phyloP scores from a whole-genome alignment of 2,329 filamentous ascomycete species.

The Fusarium praegraminearum region DNA sequence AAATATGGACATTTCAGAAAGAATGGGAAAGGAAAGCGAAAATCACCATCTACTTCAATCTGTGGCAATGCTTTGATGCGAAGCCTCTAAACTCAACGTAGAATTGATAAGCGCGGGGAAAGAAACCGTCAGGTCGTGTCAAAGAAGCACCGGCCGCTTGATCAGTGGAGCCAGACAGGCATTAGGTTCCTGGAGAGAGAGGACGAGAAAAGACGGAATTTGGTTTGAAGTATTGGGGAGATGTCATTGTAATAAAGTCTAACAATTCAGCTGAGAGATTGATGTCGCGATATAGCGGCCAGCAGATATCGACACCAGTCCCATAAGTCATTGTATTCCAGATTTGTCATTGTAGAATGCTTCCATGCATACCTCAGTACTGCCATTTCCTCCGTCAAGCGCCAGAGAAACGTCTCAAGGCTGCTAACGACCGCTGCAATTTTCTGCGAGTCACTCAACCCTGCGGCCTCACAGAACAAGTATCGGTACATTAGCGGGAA shows the following conservation, averaged over 20 bases:
- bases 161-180: slow-evolving; percentile 10
- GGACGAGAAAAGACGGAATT: slow-evolving; percentile 5
- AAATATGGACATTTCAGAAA: slow-evolving; percentile 34
- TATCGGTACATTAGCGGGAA: slow-evolving; percentile 49
- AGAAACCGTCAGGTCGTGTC: slow-evolving; percentile 27
- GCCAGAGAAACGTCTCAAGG: slow-evolving; percentile 19
- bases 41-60: slow-evolving; percentile 20
- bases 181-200: not conserved
- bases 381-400: not conserved
- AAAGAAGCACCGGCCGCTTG: slow-evolving; percentile 22
- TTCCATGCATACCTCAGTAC: not conserved
- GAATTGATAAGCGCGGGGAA: slow-evolving; percentile 38
- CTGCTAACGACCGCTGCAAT: slow-evolving; percentile 24
- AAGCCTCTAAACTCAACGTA: slow-evolving; percentile 26
- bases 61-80: slow-evolving; percentile 26
- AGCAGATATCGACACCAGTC: not conserved
- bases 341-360: not conserved
- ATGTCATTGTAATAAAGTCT: not conserved
- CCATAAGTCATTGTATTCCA: not conserved
- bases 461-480: slow-evolving; percentile 24
- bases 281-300: not conserved
- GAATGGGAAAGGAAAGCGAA: slow-evolving; percentile 36
- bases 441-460: slow-evolving; percentile 44
- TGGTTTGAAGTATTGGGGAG: not conserved
- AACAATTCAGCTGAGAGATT: not conserved